Evolutionary conservation across 768 basidiomycete species (phyloP), one percentile per base, ranked within the genome.

Genomic region (Paxillus involutus): DNA sequence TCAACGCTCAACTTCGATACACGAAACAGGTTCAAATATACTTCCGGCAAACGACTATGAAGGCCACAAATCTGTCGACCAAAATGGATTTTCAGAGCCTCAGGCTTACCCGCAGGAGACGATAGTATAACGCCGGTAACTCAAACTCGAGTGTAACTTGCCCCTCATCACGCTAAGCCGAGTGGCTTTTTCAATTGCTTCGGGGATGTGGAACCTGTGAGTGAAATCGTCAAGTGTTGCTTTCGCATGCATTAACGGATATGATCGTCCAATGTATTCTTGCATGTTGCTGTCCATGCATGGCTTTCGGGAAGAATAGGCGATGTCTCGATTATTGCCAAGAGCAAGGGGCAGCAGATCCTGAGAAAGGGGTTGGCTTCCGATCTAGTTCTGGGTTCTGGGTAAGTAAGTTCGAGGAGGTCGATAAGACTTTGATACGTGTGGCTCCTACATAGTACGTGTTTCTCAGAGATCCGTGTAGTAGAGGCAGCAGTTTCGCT

Each of bases 231-330:
- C n/a, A n/a, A n/a, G n/a, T n/a, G n/a, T n/a, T n/a, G n/a, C n/a
- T n/a, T n/a, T n/a, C n/a, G n/a, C n/a, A n/a, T n/a, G n/a, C n/a
- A n/a, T n/a, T n/a, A n/a, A n/a, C n/a, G n/a, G n/a, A n/a, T n/a
- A n/a, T n/a, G n/a, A 9, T 30, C 29, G 29, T 30, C 29, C 29
- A 30, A 53, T 47, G 53, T 26, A 56, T 37, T 45, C 7, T 57
- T 37, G 60, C 75, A 1, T 71, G 64, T 47, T 76, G 61, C 58
- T 73, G 63, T 56, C 75, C 77, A 11, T 78, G 76, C 56, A 59
- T 75, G 30, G 61, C 71, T 10, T 74, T 75, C 48, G 71, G 68
- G 16, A 59, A 71, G 56, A 73, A 73, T 61, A 74, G 67, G 45
- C 59, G 67, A 44, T 71, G 76, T 17, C 42, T 69, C 26, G 58